Evolutionary conservation across 1,284 basidiomycete species (phyloP).

Genomic region (Anthracocystis setariae): DNA sequence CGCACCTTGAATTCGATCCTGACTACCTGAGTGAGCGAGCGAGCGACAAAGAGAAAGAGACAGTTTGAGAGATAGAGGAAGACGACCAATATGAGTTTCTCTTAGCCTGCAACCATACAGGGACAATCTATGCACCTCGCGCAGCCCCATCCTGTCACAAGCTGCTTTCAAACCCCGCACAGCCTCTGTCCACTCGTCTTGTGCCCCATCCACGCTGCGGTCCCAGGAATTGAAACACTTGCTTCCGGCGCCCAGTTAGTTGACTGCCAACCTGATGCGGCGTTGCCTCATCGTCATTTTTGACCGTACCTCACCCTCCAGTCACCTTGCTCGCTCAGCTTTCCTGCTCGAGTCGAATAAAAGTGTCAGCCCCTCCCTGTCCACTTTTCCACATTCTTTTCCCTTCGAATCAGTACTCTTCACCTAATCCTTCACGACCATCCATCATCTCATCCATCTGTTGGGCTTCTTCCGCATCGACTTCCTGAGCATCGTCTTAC

Average conservation of each 20-base stretch:
- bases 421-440: background rate
- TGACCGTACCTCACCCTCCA: background rate
- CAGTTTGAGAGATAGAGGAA: too few relatives aligned
- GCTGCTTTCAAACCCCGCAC: background rate
- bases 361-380: background rate
- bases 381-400: background rate
- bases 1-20: too few relatives aligned
- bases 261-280: background rate
- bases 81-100: too few relatives aligned
- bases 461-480: background rate
- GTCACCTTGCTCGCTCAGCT: slow-evolving; percentile 1
- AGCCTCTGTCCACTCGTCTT: background rate
- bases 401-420: background rate
- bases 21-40: too few relatives aligned
- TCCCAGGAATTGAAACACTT: background rate
- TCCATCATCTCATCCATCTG: background rate
- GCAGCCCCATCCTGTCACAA: too few relatives aligned
- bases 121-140: too few relatives aligned
- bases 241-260: background rate
- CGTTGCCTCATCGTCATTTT: slow-evolving; percentile 7
- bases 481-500: background rate
- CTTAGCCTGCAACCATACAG: too few relatives aligned
- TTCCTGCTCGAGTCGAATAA: background rate
- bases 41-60: too few relatives aligned
- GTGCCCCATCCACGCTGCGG: too few relatives aligned